Percentiles rank a stretch among this genome's conserved stretches.
Evolutionary conservation across 2,329 filamentous ascomycete species (phyloP).

Genomic region (Cladosporium phlei): DNA sequence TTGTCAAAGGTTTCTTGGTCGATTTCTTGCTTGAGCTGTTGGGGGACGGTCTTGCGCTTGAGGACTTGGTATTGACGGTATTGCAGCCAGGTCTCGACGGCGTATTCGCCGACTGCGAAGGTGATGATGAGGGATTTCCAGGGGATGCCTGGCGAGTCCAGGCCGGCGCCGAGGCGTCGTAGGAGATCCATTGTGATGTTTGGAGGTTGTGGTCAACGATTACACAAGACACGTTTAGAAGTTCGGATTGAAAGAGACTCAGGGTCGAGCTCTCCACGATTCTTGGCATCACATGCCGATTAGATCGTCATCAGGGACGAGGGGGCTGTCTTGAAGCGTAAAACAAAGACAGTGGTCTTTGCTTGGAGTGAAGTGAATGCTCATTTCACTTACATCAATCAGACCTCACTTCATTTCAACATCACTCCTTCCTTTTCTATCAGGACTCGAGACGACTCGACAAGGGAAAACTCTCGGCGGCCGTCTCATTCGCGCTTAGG

Average conservation of each 20-base stretch:
- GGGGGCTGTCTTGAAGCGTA: no score
- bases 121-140: constrained; percentile 96
- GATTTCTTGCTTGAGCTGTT: constrained; percentile 83
- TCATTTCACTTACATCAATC: no score
- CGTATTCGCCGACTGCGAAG: constrained; percentile 87
- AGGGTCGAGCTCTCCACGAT: constrained; percentile 6
- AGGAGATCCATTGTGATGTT: constrained; percentile 31
- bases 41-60: constrained; percentile 72
- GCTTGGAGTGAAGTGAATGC: no score
- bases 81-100: constrained; percentile 84
- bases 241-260: background rate
- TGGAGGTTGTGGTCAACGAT: background rate
- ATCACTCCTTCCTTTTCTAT: background rate
- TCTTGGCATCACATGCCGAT: constrained; percentile 5
- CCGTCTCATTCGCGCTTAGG: background rate
- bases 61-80: constrained; percentile 86
- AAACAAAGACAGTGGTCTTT: no score
- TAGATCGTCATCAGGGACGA: no score
- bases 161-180: constrained; percentile 69
- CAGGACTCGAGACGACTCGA: background rate
- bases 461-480: background rate
- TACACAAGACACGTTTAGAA: constrained; percentile 11
- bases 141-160: constrained; percentile 88
- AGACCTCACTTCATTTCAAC: no score
- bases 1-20: constrained; percentile 89